Evolutionary conservation across 371 early-diverging fungal species (phyloP).

Genomic region (Entomophthora muscae): DNA sequence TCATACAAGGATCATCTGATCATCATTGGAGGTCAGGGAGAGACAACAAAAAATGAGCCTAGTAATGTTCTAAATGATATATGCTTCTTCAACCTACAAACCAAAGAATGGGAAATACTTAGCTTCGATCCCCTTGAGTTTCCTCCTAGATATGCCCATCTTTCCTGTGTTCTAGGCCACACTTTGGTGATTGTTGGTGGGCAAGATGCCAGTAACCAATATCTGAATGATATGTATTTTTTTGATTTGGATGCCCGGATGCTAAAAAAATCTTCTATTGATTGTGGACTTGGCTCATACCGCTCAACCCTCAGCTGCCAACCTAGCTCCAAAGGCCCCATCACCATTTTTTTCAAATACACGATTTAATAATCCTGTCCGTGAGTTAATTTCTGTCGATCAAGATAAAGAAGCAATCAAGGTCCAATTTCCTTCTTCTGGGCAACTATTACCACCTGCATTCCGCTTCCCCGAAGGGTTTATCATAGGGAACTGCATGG

Average conservation of each 20-base stretch:
- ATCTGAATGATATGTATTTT: conserved; percentile 58
- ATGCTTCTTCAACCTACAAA: conserved; percentile 41
- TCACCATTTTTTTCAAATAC: conserved; percentile 4
- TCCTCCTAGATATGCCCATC: conserved; percentile 63
- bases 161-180: conserved; percentile 36
- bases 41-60: conserved; percentile 14
- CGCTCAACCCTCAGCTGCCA: conserved; percentile 23
- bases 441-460: conserved; percentile 45
- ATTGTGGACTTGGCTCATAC: conserved; percentile 58
- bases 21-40: conserved; percentile 50
- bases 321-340: background rate
- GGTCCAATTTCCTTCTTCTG: conserved; percentile 12
- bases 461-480: conserved; percentile 56
- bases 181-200: conserved; percentile 54
- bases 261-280: conserved; percentile 46
- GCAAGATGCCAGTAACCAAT: conserved; percentile 60
- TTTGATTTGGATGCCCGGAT: conserved; percentile 39
- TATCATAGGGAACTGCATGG: conserved; percentile 41
- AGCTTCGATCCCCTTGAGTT: conserved; percentile 24
- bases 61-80: conserved; percentile 44
- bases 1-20: conserved; percentile 32
- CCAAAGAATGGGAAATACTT: conserved; percentile 36
- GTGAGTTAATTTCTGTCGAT: background rate
- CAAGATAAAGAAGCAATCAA: background rate
- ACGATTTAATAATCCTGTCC: background rate